A percentile compares a stretch with the other conserved stretches of the same genome.
Conservation (phyloP, 148 eudicot species). For the Dianthus caryophyllus region DNA sequence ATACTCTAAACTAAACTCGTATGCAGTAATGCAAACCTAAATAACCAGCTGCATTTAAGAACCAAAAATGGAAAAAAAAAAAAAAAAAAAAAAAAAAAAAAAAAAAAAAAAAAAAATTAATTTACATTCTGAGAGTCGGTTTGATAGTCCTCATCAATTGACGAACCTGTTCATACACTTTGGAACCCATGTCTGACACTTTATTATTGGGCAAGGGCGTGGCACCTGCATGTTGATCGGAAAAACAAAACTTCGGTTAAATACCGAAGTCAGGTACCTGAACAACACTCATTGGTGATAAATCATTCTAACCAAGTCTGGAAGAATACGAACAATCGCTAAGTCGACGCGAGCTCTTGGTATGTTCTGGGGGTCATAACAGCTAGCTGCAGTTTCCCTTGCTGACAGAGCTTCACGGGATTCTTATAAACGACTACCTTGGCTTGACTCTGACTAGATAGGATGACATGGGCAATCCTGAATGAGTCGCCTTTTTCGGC, state of each 20-base stretch:
- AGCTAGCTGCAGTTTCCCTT: conserved; percentile 60
- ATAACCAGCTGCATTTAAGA: neutral
- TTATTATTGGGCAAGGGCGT: neutral
- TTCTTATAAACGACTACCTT: conserved; percentile 56
- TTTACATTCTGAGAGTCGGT: neutral
- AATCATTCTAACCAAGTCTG: too few relatives aligned
- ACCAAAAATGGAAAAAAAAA: too few relatives aligned
- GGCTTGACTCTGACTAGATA: conserved; percentile 39
- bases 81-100: too few relatives aligned
- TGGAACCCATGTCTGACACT: neutral
- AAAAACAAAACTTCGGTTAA: too few relatives aligned
- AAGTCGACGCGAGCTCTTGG: conserved; percentile 27
- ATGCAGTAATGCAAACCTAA: neutral
- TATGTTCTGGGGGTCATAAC: conserved; percentile 47
- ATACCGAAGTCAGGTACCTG: too few relatives aligned
- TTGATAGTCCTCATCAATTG: neutral
- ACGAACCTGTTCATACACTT: neutral
- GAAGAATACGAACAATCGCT: too few relatives aligned
- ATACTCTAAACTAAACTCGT: neutral
- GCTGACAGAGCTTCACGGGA: conserved; percentile 60
- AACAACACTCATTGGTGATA: too few relatives aligned
- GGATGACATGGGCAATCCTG: conserved; percentile 69
- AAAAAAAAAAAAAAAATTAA: too few relatives aligned
- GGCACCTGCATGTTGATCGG: too few relatives aligned
- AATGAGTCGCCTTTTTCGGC: conserved; percentile 61